Percentiles rank a stretch among this genome's conserved stretches.
These are phyloP conservation scores for Mangifera indica DNA, from an alignment of 345 rosid genomes.

Conservation along the genomic window DNA sequence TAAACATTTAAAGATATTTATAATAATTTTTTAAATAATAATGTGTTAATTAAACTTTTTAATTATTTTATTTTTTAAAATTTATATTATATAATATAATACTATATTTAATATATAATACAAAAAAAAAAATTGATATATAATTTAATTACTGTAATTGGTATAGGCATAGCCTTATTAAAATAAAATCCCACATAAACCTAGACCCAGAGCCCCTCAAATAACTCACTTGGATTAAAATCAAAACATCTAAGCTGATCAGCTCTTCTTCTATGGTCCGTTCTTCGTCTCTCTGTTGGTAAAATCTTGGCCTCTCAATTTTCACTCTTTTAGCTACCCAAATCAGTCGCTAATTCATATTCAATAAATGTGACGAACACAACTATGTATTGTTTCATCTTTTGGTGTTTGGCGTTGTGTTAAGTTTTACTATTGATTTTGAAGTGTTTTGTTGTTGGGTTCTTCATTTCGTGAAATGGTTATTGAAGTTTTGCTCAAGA, in stretches of 20 bases:
- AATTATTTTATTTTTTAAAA: too few species aligned
- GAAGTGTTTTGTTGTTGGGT: slow-evolving; percentile 4
- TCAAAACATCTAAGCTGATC: background rate
- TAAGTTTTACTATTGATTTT: background rate
- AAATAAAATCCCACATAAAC: background rate
- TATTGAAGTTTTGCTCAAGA: background rate
- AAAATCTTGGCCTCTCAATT: background rate
- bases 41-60: too few species aligned
- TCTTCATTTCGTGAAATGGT: background rate
- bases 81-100: too few species aligned
- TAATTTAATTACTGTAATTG: too few species aligned
- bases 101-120: too few species aligned
- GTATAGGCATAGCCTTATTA: too few species aligned
- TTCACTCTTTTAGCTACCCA: background rate
- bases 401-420: background rate
- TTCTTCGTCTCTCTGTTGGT: background rate
- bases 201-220: slow-evolving; percentile 7
- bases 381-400: background rate
- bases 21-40: too few species aligned
- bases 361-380: background rate
- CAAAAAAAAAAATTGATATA: too few species aligned
- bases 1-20: too few species aligned
- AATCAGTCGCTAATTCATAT: background rate
- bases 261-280: background rate
- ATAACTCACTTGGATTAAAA: background rate